phyloP scores from a whole-genome alignment of 768 basidiomycete species.

The Tricholoma furcatifolium region DNA sequence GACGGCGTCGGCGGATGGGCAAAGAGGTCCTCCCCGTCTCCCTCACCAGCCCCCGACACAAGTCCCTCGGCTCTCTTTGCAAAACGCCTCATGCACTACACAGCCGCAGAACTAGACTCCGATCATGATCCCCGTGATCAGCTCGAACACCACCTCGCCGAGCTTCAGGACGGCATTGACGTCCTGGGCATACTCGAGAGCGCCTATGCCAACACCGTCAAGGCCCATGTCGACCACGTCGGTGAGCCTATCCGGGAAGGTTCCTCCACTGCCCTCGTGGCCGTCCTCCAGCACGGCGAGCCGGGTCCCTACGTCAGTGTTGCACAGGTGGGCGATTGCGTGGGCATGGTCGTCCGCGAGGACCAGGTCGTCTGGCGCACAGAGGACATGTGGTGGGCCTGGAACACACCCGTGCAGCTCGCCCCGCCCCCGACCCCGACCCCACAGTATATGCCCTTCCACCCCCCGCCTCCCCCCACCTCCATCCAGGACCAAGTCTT shows the following conservation, averaged over 20 bases:
- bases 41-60: conserved; percentile 17
- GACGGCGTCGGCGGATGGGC: conserved; percentile 97
- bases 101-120: conserved; percentile 49
- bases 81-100: conserved; percentile 83
- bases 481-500: background rate
- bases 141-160: conserved; percentile 46
- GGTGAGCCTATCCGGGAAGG: conserved; percentile 49
- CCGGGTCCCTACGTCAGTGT: conserved; percentile 68
- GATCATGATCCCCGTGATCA: conserved; percentile 24
- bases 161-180: conserved; percentile 69
- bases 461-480: conserved; percentile 17
- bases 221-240: conserved; percentile 48
- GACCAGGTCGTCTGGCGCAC: conserved; percentile 81
- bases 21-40: background rate
- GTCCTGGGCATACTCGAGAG: conserved; percentile 67
- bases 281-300: conserved; percentile 50
- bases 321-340: conserved; percentile 86
- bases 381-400: conserved; percentile 91
- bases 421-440: conserved; percentile 14
- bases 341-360: conserved; percentile 81
- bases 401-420: conserved; percentile 48
- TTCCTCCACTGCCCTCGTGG: conserved; percentile 68
- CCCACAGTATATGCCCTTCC: background rate
- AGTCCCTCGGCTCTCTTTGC: conserved; percentile 61
- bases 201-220: conserved; percentile 66